Percentiles rank a stretch among this genome's conserved stretches.
Conservation (phyloP, 495 filamentous ascomycete genomes). For the Neurospora africana region DNA sequence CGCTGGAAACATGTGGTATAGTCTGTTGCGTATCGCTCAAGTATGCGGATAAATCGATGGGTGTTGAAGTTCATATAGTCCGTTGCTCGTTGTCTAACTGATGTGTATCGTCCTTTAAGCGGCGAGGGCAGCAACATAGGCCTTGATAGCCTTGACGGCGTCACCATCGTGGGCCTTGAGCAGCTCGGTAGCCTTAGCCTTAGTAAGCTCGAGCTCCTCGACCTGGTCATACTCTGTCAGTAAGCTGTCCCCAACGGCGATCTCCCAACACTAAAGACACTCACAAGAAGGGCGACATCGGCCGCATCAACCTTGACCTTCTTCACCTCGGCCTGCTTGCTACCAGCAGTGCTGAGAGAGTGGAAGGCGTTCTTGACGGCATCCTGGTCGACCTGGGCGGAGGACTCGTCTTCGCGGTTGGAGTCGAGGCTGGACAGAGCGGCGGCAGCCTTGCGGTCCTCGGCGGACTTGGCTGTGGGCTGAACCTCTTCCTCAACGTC, state of each 20-base stretch:
- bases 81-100: neutral
- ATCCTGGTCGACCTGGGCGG: constrained; percentile 58
- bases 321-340: constrained; percentile 28
- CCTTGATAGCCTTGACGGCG: constrained; percentile 57
- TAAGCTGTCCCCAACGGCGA: neutral
- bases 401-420: constrained; percentile 45
- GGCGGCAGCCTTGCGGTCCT: constrained; percentile 85
- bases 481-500: constrained; percentile 50
- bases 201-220: constrained; percentile 68
- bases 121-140: constrained; percentile 26
- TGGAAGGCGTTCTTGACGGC: constrained; percentile 79
- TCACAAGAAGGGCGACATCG: constrained; percentile 32
- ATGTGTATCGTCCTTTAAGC: neutral
- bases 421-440: constrained; percentile 69
- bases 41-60: neutral
- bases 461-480: constrained; percentile 56
- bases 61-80: neutral
- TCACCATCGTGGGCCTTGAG: constrained; percentile 72
- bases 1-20: neutral
- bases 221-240: constrained; percentile 38
- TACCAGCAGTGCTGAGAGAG: constrained; percentile 39
- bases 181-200: constrained; percentile 73
- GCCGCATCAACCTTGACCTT: constrained; percentile 41
- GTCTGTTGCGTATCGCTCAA: neutral
- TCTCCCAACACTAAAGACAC: neutral